Evolutionary conservation across 441 rosid species (phyloP).

Genomic region (Isatis lusitanica): DNA sequence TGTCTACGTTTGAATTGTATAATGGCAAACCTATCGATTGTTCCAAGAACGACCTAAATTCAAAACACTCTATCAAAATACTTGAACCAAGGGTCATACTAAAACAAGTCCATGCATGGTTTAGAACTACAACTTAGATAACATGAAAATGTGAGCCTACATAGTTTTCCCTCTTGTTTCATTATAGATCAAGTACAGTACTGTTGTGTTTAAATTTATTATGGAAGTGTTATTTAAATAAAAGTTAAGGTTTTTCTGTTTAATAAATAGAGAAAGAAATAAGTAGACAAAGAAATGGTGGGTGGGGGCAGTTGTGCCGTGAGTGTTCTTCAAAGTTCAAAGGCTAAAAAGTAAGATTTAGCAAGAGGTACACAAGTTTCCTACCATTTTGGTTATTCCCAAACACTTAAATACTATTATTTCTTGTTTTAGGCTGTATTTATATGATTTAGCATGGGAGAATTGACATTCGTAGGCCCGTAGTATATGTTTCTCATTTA

Average conservation of each 20-base stretch:
- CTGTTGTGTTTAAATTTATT: not conserved
- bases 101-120: not conserved
- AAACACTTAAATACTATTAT: slow-evolving; percentile 4
- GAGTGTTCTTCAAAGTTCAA: slow-evolving; percentile 29
- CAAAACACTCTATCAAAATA: not conserved
- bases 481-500: slow-evolving; percentile 1
- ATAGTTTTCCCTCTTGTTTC: not conserved
- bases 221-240: not conserved
- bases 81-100: not conserved
- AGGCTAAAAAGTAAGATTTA: slow-evolving; percentile 29
- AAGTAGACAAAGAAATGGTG: slow-evolving; percentile 27
- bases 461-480: slow-evolving; percentile 21
- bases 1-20: too few relatives aligned
- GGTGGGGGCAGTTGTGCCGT: slow-evolving; percentile 42
- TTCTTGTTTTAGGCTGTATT: slow-evolving; percentile 22
- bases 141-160: not conserved
- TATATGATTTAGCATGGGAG: slow-evolving; percentile 29
- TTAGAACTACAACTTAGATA: not conserved
- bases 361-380: slow-evolving; percentile 37
- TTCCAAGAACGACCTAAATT: not conserved
- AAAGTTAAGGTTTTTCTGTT: not conserved
- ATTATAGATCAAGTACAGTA: not conserved
- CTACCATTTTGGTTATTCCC: slow-evolving; percentile 27
- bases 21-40: too few relatives aligned
- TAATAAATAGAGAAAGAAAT: not conserved